Base-by-base conservation (phyloP, 345 rosid genomes). In the Camelina hispida region DNA sequence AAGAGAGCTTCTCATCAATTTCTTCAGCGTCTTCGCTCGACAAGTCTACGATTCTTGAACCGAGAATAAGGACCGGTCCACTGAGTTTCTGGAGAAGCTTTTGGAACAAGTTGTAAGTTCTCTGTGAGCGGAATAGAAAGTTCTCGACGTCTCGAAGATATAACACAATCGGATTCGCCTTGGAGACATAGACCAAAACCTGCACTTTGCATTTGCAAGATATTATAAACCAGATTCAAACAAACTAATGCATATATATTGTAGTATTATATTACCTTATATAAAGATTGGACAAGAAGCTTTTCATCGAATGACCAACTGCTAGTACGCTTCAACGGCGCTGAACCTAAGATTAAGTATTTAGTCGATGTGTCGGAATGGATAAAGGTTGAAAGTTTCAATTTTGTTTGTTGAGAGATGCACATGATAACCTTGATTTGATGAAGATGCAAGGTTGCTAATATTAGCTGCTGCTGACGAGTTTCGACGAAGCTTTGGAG, bases 281-380 rank as follows among this genome's bases (percentile, higher is more conserved):
- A 92, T 47, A 95, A 82, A 64, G 96, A 78, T 50, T 87, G 97
- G 61, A 95, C 80, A 9, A 95, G 82, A 77, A 95, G 87, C 83
- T 84, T 94, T 74, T 94, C 99, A 32, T 92, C 96, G 17, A 95
- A 95, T 14, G 88, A 84, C 96, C 93, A 86, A 59, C 86, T 87
- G 81, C 86, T 82, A 15, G 85, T 84, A 44, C 88, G 86, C 84
- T 67, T 87, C 74, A 82, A 78, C 22, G 90, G 82, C 71, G 86
- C 98, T 94, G 79, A 28, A 62, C 61, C 43, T 15, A 18, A 35
- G 12, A 56, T 48, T 20, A 40, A 0, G 16, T 58, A 38, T 46
- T 46, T 56, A 70, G 12, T 55, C 34, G 1, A 63, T 22, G 4
- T 7, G 5, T 23, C 23, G 0, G 13, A 51, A 73, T 23, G 51